Conservation (phyloP, 176 grass and related monocot genomes). For the Aegilops bicornis region DNA sequence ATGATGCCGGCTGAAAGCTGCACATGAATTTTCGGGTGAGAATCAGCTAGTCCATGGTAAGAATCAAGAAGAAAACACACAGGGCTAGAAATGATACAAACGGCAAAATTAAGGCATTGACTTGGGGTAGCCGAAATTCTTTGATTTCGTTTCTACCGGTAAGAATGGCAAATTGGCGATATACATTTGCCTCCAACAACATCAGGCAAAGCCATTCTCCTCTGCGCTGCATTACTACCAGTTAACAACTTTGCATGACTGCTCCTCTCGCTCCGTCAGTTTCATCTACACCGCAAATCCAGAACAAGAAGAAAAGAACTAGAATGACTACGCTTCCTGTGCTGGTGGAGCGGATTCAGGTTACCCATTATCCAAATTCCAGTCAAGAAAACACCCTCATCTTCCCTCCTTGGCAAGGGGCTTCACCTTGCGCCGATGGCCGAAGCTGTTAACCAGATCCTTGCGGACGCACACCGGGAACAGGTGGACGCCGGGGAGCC, state of each 20-base stretch:
- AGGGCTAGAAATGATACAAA: neutral
- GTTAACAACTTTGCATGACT: neutral
- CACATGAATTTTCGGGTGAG: neutral
- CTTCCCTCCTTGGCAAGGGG: constrained; percentile 10
- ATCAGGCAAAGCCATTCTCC: neutral
- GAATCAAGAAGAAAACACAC: neutral
- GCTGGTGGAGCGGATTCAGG: neutral
- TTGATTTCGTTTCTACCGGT: neutral
- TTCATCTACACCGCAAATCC: neutral
- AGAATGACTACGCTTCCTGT: neutral
- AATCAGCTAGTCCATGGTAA: too few relatives aligned
- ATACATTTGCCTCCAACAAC: neutral
- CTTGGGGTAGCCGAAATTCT: neutral
- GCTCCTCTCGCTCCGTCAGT: neutral
- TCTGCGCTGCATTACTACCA: neutral
- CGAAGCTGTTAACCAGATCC: constrained; percentile 80
- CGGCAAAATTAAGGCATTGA: neutral
- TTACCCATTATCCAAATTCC: neutral
- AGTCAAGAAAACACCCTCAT: constrained; percentile 5
- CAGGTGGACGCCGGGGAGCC: constrained; percentile 55
- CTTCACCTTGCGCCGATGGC: constrained; percentile 77
- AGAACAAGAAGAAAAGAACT: neutral
- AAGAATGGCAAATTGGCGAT: neutral
- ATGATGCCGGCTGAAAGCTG: neutral
- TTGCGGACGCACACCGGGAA: constrained; percentile 85